Percentiles rank a stretch among this genome's conserved stretches.
Conservation (phyloP, 345 rosid species). For the Excoecaria agallocha region DNA sequence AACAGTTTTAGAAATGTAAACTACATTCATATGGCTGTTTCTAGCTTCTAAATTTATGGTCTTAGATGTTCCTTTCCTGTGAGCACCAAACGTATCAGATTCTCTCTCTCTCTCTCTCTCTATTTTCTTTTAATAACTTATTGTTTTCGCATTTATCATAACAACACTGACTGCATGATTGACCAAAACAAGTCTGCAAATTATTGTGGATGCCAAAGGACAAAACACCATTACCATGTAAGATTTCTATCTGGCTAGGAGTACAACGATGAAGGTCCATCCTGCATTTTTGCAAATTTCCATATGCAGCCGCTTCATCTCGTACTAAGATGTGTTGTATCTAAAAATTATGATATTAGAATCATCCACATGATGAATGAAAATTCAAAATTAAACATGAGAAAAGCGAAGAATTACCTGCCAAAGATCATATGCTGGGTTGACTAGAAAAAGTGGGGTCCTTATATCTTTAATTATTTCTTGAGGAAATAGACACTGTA, state of each 20-base stretch:
- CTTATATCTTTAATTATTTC: conserved; percentile 52
- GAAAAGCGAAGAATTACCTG: conserved; percentile 53
- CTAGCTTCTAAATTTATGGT: too few species aligned
- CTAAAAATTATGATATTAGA: conserved; percentile 36
- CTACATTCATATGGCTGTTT: not conserved
- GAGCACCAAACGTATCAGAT: not conserved
- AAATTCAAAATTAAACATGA: conserved; percentile 11
- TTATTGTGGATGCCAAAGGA: not conserved
- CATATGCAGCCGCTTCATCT: conserved; percentile 45
- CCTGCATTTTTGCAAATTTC: conserved; percentile 66
- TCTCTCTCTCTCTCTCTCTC: not conserved
- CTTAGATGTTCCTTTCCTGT: not conserved
- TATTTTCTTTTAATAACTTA: not conserved
- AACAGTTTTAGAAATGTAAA: not conserved
- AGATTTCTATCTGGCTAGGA: conserved; percentile 48
- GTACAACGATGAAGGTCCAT: conserved; percentile 55
- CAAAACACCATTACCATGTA: conserved; percentile 57
- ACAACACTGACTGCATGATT: not conserved
- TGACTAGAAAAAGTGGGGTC: conserved; percentile 76
- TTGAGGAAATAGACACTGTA: conserved; percentile 70
- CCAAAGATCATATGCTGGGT: conserved; percentile 91
- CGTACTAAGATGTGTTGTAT: conserved; percentile 72
- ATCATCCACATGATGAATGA: conserved; percentile 11
- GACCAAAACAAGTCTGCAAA: conserved; percentile 2
- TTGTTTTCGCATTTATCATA: not conserved